Conservation (phyloP, 2,329 filamentous ascomycete genomes). For the Epichloe glyceriae region DNA sequence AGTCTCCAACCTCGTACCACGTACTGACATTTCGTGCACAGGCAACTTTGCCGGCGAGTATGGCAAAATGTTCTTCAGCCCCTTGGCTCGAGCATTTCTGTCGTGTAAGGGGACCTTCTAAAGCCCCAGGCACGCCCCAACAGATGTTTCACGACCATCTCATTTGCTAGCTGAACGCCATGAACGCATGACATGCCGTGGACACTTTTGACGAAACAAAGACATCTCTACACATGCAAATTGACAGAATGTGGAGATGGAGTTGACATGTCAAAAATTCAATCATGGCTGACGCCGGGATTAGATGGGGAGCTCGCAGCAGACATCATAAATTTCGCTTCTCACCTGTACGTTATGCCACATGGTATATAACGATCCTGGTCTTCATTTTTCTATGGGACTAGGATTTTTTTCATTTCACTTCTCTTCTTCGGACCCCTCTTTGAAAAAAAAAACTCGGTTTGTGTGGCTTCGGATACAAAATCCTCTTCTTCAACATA, state of each 20-base stretch:
- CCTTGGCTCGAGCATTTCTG: constrained; percentile 12
- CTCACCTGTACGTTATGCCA: constrained; percentile 23
- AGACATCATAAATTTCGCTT: constrained; percentile 15
- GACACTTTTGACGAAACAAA: not conserved
- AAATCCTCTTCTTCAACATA: not conserved
- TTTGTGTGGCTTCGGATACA: not conserved
- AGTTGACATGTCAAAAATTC: not conserved
- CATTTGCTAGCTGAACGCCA: not conserved
- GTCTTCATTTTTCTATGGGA: constrained; percentile 10
- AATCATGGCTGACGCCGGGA: not conserved
- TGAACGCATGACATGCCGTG: not conserved
- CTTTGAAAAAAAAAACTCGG: not conserved
- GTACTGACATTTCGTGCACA: constrained; percentile 6
- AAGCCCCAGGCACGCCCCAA: not conserved
- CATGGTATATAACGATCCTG: constrained; percentile 20
- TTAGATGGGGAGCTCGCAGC: constrained; percentile 4
- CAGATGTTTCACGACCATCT: not conserved
- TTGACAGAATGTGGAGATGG: not conserved
- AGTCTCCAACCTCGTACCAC: not conserved
- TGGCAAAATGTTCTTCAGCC: constrained; percentile 33
- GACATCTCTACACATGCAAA: not conserved
- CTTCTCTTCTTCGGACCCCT: not conserved
- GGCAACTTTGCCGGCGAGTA: not conserved
- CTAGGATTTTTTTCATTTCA: constrained; percentile 5
- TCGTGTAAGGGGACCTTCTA: constrained; percentile 13